These are phyloP conservation scores for Zanthoxylum bungeanum DNA, from an alignment of 345 rosid genomes.

Conservation along the genomic window DNA sequence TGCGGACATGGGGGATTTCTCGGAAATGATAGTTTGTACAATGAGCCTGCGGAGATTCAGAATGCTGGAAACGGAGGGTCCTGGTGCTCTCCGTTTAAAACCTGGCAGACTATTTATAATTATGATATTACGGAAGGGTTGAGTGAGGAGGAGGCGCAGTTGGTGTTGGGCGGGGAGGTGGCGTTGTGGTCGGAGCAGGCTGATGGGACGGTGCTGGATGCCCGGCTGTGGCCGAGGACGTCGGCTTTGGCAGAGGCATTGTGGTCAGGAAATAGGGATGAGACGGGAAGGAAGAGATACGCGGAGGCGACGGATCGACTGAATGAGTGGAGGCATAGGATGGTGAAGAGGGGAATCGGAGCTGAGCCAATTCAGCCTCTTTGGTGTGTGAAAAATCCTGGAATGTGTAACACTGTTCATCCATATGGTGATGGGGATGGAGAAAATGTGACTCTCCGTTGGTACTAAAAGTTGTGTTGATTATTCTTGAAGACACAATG, in stretches of 20 bases:
- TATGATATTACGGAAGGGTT: conserved; percentile 72
- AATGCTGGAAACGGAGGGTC: conserved; percentile 42
- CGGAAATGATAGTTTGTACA: conserved; percentile 71
- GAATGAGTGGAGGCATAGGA: conserved; percentile 78
- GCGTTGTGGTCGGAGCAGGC: conserved; percentile 94
- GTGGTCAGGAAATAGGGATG: conserved; percentile 82
- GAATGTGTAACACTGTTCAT: conserved; percentile 74
- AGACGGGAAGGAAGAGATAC: conserved; percentile 56
- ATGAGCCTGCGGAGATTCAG: conserved; percentile 23
- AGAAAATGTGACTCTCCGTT: neutral
- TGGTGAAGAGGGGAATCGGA: conserved; percentile 73
- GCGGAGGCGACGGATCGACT: conserved; percentile 71
- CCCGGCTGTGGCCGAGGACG: conserved; percentile 77
- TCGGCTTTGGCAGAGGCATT: conserved; percentile 79
- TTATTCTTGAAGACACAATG: neutral
- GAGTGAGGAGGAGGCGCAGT: conserved; percentile 55
- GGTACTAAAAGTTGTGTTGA: neutral
- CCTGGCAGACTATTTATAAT: conserved; percentile 86
- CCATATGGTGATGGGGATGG: neutral
- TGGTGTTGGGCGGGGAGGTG: conserved; percentile 88
- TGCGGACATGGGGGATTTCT: conserved; percentile 75
- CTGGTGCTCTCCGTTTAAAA: conserved; percentile 86
- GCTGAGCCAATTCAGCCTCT: conserved; percentile 94
- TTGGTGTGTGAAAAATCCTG: conserved; percentile 75
- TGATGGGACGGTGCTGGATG: conserved; percentile 61